phyloP scores from a whole-genome alignment of 2,329 filamentous ascomycete species.

The Fusarium caatingaense region DNA sequence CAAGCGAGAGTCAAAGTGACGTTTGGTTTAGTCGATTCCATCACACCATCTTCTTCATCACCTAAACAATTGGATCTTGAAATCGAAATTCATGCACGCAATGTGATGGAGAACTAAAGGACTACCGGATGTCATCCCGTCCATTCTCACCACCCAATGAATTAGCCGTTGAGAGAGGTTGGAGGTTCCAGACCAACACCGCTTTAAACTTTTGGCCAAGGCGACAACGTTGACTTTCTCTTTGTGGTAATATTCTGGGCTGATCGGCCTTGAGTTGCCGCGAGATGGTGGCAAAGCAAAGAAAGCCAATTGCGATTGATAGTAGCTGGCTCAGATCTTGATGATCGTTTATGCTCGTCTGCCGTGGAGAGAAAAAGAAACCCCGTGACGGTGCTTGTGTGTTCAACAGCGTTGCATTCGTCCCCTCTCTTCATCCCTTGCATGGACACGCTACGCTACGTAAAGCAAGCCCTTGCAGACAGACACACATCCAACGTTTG shows the following conservation, averaged over 20 bases:
- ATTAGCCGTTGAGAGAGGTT: slow-evolving; percentile 24
- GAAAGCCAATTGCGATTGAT: slow-evolving; percentile 16
- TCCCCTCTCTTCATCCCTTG: slow-evolving; percentile 38
- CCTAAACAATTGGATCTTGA: background rate
- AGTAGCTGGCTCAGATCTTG: background rate
- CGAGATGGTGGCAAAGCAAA: slow-evolving; percentile 16
- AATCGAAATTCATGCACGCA: slow-evolving; percentile 21
- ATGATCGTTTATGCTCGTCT: background rate
- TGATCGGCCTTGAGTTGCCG: slow-evolving; percentile 13
- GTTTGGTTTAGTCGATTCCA: slow-evolving; percentile 28
- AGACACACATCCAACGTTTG: slow-evolving; percentile 20
- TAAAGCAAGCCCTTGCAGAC: slow-evolving; percentile 19
- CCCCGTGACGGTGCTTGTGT: slow-evolving; percentile 26
- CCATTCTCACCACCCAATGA: slow-evolving; percentile 12
- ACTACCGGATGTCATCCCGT: slow-evolving; percentile 41
- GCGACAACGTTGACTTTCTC: slow-evolving; percentile 36
- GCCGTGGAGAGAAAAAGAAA: background rate
- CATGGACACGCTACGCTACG: slow-evolving; percentile 38
- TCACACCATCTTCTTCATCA: slow-evolving; percentile 15
- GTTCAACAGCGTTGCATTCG: slow-evolving; percentile 24
- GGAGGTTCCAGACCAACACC: slow-evolving; percentile 28
- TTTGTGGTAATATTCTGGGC: slow-evolving; percentile 1
- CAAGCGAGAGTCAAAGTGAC: slow-evolving; percentile 41
- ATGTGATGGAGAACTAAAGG: background rate
- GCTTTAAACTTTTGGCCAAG: slow-evolving; percentile 40